These are phyloP conservation scores for Aspergillus avenaceus DNA, from an alignment of 495 filamentous ascomycete genomes.

Conservation along the genomic window DNA sequence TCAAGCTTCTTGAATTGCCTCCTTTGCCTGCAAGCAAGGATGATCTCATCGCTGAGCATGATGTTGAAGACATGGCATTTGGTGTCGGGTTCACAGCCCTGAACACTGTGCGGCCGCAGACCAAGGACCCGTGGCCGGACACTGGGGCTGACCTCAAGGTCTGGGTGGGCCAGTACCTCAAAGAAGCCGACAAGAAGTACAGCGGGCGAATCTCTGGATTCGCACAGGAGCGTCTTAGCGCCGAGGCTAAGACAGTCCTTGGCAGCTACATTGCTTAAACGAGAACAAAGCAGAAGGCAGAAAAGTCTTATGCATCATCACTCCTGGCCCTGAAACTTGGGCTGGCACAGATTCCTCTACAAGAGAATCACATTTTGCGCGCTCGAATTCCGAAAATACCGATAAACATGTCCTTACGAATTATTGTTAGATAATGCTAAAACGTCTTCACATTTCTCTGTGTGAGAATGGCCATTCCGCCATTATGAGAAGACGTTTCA, in stretches of 20 bases:
- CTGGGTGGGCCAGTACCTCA: conserved; percentile 75
- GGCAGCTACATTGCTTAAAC: conserved; percentile 50
- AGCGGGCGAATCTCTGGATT: conserved; percentile 52
- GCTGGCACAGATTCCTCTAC: not conserved
- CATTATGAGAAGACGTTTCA: too few species aligned
- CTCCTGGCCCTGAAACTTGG: not conserved
- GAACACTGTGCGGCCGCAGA: conserved; percentile 71
- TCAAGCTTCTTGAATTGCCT: conserved; percentile 83
- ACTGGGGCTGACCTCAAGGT: conserved; percentile 66
- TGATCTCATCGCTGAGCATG: conserved; percentile 73
- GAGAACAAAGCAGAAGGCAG: not conserved
- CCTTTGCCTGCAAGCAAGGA: conserved; percentile 69
- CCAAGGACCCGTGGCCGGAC: conserved; percentile 75
- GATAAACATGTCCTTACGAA: conserved; percentile 6
- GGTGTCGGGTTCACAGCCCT: conserved; percentile 89
- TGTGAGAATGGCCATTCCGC: not conserved
- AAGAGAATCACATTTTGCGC: too few species aligned
- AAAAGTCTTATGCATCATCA: not conserved
- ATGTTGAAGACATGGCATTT: conserved; percentile 91
- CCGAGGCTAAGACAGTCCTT: conserved; percentile 52
- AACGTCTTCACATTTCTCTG: not conserved
- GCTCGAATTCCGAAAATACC: not conserved
- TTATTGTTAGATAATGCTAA: conserved; percentile 3
- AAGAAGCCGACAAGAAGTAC: conserved; percentile 53
- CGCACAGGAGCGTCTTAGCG: conserved; percentile 55